Evolutionary conservation across 176 grass and related monocot species (phyloP), one percentile per base, ranked within the genome.

Genomic region (Musa beccarii): DNA sequence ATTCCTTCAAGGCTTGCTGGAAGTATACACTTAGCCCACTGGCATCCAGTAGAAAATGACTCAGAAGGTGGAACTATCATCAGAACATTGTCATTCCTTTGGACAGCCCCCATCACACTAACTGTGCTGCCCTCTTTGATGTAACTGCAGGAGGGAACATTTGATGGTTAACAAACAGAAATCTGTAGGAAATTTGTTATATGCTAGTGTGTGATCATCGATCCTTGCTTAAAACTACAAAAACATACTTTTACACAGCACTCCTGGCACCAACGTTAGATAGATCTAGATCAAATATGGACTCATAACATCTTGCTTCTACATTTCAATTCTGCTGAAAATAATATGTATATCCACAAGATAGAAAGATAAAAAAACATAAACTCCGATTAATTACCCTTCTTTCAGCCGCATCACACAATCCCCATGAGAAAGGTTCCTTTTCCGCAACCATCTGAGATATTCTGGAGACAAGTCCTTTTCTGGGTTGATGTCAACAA

Each of bases 111-210:
- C 90, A 93, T 89, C 67, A 97, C 93, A 79, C 93, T 97, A 71
- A 97, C 87, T 13, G 93, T 97, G 74, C 88, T 92, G 13, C 90
- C 93, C 81, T 97, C 93, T 79, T 97, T 97, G 43, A 97, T 92
- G 79, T 93, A 97, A 71, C 93, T 97, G 75, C 53, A 79, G 57
- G 66, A 19, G 59, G 11, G 54, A 65, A 70, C 67, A 67, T 8
- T 75, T 64, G 17, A 72, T 5, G 12, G 54, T 52, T 53, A 79
- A 20, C 23, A 21, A 54, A 68, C 10, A 61, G 57, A 61, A 15
- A 20, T 9, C 57, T 1, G 17, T 43, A 0, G 34, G 6, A 15
- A 21, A 65, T 10, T 65, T 23, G 17, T 12, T 64, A 22, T 22
- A 22, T 64, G n/a, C 62, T 25, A 64, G 20, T 22, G 20, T 2